Evolutionary conservation across 176 grass and related monocot species (phyloP).

Genomic region (Oryza meyeriana): DNA sequence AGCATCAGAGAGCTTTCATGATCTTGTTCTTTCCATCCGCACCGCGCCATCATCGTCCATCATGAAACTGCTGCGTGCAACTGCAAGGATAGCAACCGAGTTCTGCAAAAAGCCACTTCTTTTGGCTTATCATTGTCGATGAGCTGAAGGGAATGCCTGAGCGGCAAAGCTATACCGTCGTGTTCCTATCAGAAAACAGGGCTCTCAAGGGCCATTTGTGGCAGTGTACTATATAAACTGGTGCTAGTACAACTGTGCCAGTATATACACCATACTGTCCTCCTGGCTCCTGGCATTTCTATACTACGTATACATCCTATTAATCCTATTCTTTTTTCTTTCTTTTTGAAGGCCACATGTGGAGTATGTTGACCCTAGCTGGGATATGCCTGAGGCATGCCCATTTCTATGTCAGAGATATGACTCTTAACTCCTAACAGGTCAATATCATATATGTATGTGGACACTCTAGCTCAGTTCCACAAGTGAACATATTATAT

Average conservation of each 20-base stretch:
- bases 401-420: neutral
- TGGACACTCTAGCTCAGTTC: neutral
- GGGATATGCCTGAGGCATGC: neutral
- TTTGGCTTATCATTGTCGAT: slow-evolving; percentile 48
- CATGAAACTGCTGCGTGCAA: slow-evolving; percentile 34
- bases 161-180: slow-evolving; percentile 22
- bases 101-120: slow-evolving; percentile 53
- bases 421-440: neutral
- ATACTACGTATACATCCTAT: neutral
- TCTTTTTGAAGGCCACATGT: neutral
- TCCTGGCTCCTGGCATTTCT: neutral
- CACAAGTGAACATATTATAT: neutral
- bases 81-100: slow-evolving; percentile 25
- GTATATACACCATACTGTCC: neutral
- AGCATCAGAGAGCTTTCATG: slow-evolving; percentile 40
- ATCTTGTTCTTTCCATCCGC: slow-evolving; percentile 26
- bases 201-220: slow-evolving; percentile 39
- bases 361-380: neutral
- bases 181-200: slow-evolving; percentile 25
- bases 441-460: neutral
- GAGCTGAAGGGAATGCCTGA: slow-evolving; percentile 31
- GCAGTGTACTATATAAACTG: neutral
- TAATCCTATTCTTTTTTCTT: neutral
- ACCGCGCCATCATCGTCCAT: slow-evolving; percentile 13
- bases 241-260: neutral